Conservation (phyloP, 768 basidiomycete species). For the Pleurotus sapidus region DNA sequence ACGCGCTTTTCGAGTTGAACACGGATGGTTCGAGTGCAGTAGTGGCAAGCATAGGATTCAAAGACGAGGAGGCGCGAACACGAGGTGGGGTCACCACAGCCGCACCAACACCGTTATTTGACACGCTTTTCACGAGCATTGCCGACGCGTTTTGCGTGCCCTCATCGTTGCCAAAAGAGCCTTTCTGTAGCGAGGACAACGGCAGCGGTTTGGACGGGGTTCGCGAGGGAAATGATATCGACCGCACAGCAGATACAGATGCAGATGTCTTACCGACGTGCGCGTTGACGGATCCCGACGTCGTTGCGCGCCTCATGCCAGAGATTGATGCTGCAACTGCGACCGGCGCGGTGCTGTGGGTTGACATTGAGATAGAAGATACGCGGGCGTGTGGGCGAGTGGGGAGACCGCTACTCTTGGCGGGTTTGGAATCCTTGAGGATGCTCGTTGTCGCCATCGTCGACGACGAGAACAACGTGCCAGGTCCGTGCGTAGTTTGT, state of each 20-base stretch:
- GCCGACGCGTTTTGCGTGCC: background rate
- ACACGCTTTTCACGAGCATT: background rate
- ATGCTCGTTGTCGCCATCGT: conserved; percentile 5
- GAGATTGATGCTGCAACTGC: conserved; percentile 1
- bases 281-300: background rate
- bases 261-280: background rate
- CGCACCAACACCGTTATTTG: background rate
- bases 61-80: conserved; percentile 4
- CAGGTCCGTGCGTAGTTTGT: background rate
- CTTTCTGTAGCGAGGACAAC: background rate
- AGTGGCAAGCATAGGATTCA: background rate
- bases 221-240: conserved; percentile 3
- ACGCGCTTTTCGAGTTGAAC: background rate
- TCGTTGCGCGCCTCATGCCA: background rate
- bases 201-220: background rate
- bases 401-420: background rate
- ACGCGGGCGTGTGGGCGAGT: conserved; percentile 9
- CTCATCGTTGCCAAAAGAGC: background rate
- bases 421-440: background rate
- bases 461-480: background rate
- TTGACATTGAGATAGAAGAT: conserved; percentile 4
- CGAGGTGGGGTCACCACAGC: background rate
- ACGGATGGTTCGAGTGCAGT: background rate
- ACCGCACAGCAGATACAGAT: conserved; percentile 1
- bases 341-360: conserved; percentile 12